Conservation (phyloP, 345 rosid genomes). For the Pugionium dolabratum region DNA sequence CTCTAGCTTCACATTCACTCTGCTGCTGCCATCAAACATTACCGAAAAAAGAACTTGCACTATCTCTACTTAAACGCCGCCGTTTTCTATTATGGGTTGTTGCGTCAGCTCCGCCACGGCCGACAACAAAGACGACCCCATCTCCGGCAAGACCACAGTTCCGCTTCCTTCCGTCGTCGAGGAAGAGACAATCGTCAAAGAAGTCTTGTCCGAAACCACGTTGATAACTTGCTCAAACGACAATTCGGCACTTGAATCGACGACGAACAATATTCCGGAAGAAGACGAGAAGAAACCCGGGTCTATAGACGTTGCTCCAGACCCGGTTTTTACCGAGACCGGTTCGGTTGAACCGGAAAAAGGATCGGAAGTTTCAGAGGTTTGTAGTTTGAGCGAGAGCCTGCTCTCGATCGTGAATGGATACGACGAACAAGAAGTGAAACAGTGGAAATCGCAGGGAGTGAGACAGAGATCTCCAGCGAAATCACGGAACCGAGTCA, state of each 20-base stretch:
- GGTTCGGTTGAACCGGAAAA: conserved; percentile 25
- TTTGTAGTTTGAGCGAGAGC: conserved; percentile 40
- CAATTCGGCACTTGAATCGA: conserved; percentile 12
- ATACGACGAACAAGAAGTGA: conserved; percentile 42
- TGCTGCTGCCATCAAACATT: not conserved
- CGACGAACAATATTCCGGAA: conserved; percentile 8
- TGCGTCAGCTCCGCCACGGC: conserved; percentile 36
- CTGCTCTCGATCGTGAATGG: conserved; percentile 34
- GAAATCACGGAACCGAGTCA: conserved; percentile 35
- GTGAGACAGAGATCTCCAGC: conserved; percentile 41
- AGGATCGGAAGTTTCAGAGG: conserved; percentile 33
- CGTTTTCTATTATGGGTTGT: conserved; percentile 38
- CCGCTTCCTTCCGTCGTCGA: conserved; percentile 24
- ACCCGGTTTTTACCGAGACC: not conserved
- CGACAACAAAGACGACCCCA: conserved; percentile 20
- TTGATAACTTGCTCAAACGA: conserved; percentile 18
- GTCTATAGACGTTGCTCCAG: not conserved
- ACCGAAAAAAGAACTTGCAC: not conserved
- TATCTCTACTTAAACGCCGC: not conserved
- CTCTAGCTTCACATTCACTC: conserved; percentile 16
- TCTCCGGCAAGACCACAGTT: conserved; percentile 23
- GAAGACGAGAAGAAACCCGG: conserved; percentile 34
- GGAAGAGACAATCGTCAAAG: conserved; percentile 40
- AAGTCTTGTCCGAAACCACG: conserved; percentile 43
- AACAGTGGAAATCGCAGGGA: conserved; percentile 8